These are phyloP conservation scores for Naganishia kalamii DNA, from an alignment of 768 basidiomycete genomes.

Conservation along the genomic window DNA sequence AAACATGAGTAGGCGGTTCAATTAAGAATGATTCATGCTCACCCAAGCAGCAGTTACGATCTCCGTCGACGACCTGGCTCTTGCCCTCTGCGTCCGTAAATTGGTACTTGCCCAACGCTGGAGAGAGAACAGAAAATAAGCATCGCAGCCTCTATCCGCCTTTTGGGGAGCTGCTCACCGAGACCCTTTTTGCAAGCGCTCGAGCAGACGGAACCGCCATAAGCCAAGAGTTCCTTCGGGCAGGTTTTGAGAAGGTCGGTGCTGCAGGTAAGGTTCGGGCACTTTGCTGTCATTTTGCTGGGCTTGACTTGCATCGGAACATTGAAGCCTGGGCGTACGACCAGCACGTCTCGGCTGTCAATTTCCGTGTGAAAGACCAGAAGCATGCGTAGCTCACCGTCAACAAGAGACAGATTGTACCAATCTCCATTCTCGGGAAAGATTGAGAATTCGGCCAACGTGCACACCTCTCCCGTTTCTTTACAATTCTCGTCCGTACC, in stretches of 20 bases:
- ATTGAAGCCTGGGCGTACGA: not conserved
- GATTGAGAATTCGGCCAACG: not conserved
- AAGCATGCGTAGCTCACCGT: not conserved
- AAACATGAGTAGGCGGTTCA: not conserved
- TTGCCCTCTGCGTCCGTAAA: not conserved
- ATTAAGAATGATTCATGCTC: not conserved
- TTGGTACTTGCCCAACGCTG: not conserved
- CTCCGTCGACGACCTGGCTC: not conserved
- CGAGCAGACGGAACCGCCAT: not conserved
- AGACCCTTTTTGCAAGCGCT: not conserved
- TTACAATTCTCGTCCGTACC: not conserved
- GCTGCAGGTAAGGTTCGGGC: not conserved
- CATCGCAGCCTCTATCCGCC: too few relatives aligned
- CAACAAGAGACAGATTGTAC: too few relatives aligned
- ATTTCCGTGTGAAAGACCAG: too few relatives aligned
- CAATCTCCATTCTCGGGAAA: too few relatives aligned
- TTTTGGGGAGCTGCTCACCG: not conserved
- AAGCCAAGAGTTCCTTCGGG: not conserved
- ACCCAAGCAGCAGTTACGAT: constrained; percentile 11
- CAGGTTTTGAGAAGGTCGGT: not conserved
- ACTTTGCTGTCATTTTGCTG: not conserved
- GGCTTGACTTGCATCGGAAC: not conserved
- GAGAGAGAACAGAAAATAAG: not conserved
- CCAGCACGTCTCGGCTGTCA: not conserved
- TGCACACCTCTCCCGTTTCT: not conserved